Base-by-base conservation (phyloP, 2,329 filamentous ascomycete genomes). In the Teratosphaeria viscida region DNA sequence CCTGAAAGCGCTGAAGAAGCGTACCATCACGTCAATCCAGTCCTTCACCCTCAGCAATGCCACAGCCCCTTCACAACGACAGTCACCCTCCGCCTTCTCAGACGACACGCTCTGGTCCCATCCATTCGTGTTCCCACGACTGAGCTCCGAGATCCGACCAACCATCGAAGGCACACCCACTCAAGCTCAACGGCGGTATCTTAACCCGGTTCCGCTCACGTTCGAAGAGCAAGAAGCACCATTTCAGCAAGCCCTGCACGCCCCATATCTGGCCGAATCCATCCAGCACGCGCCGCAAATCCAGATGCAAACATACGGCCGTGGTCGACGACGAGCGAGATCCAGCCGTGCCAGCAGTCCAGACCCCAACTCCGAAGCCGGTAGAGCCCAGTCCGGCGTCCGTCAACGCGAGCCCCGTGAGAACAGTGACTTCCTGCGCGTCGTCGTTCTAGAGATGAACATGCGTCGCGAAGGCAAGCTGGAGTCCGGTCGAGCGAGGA, bases 401-500 rank as follows among this genome's bases (percentile, higher is more conserved):
- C 79, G 82, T 11, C 82, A 82, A 64, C 78, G 84, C n/a, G 84
- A 86, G 66, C 81, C 82, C 32, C 76, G 84, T 56, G 84, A 86
- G 67, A 86, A 86, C 69, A 77, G 80, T 63, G 79, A 86, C 66
- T 86, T 86, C 68, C 72, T 86, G 54, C 79, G 84, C 39, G 79
- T 86, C 63, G 82, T 85, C 16, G 84, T 86, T 11, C 75, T 86
- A 55, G 84, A 86, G 71, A 85, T 86, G 83, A 85, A 86, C 69
- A 86, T 86, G 84, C 79, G 83, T 43, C 79, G 83, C 52, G 77
- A 76, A 61, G 84, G 84, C 59, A 86, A 86, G 72, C 74, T 86
- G 53, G 82, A 83, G 62, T 76, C 79, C 16, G 81, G 82, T 23
- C 76, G 78, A 63, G 84, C 84, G 29, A 78, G 78, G 59, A 77